Evolutionary conservation across 2,329 filamentous ascomycete genomes (phyloP).

Genomic region (Saccharata proteae): DNA sequence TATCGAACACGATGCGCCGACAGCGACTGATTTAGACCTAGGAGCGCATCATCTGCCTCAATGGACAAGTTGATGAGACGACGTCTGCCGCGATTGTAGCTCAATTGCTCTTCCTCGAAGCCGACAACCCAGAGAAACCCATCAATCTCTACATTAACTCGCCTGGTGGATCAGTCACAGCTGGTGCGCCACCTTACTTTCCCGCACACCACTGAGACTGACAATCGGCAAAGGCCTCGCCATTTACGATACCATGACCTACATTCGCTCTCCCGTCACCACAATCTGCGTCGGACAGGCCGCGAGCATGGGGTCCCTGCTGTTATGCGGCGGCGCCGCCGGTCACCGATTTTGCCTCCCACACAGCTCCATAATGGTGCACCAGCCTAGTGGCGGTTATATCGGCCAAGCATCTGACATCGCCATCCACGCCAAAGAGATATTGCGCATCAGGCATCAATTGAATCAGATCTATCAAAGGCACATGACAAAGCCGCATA

Average conservation of each 20-base stretch:
- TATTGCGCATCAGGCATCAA: conserved; percentile 71
- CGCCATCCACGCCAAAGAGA: conserved; percentile 94
- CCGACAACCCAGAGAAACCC: conserved; percentile 84
- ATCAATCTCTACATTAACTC: conserved; percentile 99
- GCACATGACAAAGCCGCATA: conserved; percentile 71
- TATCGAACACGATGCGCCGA: no score
- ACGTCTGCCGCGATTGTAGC: conserved; percentile 90
- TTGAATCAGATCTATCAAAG: conserved; percentile 81
- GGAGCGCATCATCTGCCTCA: conserved; percentile 91
- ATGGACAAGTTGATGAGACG: conserved; percentile 80
- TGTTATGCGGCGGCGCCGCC: conserved; percentile 73
- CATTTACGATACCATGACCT: conserved; percentile 98
- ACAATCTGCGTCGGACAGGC: conserved; percentile 94
- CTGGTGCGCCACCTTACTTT: conserved; percentile 35
- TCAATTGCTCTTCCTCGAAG: conserved; percentile 95
- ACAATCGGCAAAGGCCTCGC: conserved; percentile 40
- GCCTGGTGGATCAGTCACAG: conserved; percentile 83
- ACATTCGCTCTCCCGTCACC: conserved; percentile 83
- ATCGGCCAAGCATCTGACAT: conserved; percentile 65
- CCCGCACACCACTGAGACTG: conserved; percentile 13
- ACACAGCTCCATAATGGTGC: conserved; percentile 94
- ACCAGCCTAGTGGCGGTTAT: conserved; percentile 77
- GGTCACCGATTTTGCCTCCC: conserved; percentile 81
- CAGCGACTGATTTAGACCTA: conserved; percentile 19
- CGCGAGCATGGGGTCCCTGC: conserved; percentile 83